Evolutionary conservation across 73 alveolate species (phyloP).

Genomic region (Blepharisma stoltei): DNA sequence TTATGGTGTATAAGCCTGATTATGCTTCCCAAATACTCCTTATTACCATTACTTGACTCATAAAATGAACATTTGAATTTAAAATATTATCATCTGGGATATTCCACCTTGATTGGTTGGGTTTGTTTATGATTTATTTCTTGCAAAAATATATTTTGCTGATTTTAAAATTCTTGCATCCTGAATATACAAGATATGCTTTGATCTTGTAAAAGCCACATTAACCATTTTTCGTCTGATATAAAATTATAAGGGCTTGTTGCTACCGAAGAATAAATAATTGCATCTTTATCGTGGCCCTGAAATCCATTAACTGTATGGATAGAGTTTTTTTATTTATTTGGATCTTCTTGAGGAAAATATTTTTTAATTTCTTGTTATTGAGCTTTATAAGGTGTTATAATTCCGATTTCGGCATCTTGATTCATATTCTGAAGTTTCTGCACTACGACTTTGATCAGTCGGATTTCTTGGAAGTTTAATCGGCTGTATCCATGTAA

Average conservation of each 20-base stretch:
- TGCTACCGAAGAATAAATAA: constrained; percentile 87
- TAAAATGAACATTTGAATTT: too few relatives aligned
- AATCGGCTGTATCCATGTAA: not conserved
- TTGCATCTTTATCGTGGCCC: constrained; percentile 93
- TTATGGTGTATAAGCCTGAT: too few relatives aligned
- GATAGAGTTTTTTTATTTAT: constrained; percentile 56
- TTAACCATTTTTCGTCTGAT: constrained; percentile 82
- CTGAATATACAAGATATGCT: constrained; percentile 70
- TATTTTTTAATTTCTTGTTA: constrained; percentile 24
- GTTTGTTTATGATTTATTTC: too few relatives aligned
- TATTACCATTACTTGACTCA: too few relatives aligned
- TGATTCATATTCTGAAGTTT: not conserved
- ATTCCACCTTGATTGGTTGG: too few relatives aligned
- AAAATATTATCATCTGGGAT: too few relatives aligned
- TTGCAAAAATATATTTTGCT: too few relatives aligned
- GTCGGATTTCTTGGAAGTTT: constrained; percentile 37
- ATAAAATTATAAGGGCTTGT: constrained; percentile 70
- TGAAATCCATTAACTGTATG: constrained; percentile 93
- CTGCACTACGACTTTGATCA: constrained; percentile 28
- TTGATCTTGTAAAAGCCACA: constrained; percentile 94
- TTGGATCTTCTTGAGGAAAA: constrained; percentile 27
- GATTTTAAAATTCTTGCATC: too few relatives aligned
- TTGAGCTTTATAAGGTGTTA: constrained; percentile 55
- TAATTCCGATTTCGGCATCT: constrained; percentile 41
- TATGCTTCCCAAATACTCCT: too few relatives aligned